Percentiles rank a stretch among this genome's conserved stretches.
These are phyloP conservation scores for Quercus parvula DNA, from an alignment of 306 rosid genomes.

Conservation along the genomic window DNA sequence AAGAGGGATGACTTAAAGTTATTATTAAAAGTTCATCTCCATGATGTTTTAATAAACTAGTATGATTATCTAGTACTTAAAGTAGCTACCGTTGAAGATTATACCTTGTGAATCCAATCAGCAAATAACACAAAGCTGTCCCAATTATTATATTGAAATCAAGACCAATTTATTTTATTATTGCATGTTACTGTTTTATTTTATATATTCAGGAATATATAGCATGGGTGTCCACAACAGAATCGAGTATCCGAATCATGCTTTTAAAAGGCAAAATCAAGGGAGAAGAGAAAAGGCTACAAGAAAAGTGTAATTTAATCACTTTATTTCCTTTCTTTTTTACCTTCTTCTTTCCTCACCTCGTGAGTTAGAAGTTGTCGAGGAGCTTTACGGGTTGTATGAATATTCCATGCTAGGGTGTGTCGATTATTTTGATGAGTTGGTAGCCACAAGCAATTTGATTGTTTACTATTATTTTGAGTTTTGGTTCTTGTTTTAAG, in stretches of 20 bases:
- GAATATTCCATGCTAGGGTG: neutral
- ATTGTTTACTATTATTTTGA: neutral
- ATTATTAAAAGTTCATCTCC: neutral
- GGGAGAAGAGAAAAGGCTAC: constrained; percentile 2
- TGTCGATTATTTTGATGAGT: neutral
- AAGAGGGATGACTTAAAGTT: neutral
- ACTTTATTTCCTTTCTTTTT: neutral
- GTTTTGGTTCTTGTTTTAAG: neutral
- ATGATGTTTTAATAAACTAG: constrained; percentile 17
- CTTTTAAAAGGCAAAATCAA: constrained; percentile 14
- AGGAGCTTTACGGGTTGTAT: constrained; percentile 21
- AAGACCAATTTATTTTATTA: neutral
- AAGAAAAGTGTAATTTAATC: neutral
- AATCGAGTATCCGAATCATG: neutral
- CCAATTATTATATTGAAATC: neutral
- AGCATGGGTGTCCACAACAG: neutral
- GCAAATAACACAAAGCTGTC: constrained; percentile 16
- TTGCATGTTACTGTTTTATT: neutral
- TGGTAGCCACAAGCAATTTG: neutral
- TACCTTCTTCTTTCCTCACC: neutral
- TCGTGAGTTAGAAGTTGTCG: neutral
- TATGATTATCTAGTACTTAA: constrained; percentile 34
- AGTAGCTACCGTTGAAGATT: constrained; percentile 17
- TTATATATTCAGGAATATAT: neutral
- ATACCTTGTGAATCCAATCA: constrained; percentile 25